A percentile compares a stretch with the other conserved stretches of the same genome.
phyloP scores from a whole-genome alignment of 805 yeast genomes.

The Zygosaccharomyces rouxii region DNA sequence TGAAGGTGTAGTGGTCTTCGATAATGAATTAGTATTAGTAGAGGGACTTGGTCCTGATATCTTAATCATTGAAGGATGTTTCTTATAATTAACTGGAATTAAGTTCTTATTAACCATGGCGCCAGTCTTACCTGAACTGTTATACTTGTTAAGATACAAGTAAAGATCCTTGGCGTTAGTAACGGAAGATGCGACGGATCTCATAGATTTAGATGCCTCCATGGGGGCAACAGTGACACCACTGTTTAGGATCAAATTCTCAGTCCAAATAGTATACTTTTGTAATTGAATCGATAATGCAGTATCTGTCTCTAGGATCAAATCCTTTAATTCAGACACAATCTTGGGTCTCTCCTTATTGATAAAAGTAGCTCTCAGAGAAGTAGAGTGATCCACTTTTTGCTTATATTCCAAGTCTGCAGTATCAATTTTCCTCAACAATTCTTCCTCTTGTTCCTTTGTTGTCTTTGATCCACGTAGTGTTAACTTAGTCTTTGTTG shows the following conservation, averaged over 20 bases:
- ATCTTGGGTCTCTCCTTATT: conserved; percentile 72
- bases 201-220: conserved; percentile 58
- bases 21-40: conserved; percentile 17
- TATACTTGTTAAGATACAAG: conserved; percentile 53
- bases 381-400: conserved; percentile 67
- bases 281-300: conserved; percentile 86
- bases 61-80: conserved; percentile 58
- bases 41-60: conserved; percentile 26
- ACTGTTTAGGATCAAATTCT: conserved; percentile 73
- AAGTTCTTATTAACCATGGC: conserved; percentile 40
- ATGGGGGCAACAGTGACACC: conserved; percentile 83
- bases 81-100: conserved; percentile 64
- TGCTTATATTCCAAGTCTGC: conserved; percentile 86
- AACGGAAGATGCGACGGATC: conserved; percentile 65
- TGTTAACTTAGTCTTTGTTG: conserved; percentile 75
- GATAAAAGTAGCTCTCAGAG: conserved; percentile 67
- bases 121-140: conserved; percentile 34
- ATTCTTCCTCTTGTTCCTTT: conserved; percentile 84
- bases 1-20: conserved; percentile 24
- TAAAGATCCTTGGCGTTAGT: conserved; percentile 83
- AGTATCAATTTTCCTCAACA: conserved; percentile 68
- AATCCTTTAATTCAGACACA: conserved; percentile 64
- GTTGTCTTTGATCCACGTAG: conserved; percentile 74
- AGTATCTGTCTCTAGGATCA: conserved; percentile 81
- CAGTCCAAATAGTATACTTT: conserved; percentile 83